Conservation (phyloP, 1,284 basidiomycete species). For the Trichosporon inkin region DNA sequence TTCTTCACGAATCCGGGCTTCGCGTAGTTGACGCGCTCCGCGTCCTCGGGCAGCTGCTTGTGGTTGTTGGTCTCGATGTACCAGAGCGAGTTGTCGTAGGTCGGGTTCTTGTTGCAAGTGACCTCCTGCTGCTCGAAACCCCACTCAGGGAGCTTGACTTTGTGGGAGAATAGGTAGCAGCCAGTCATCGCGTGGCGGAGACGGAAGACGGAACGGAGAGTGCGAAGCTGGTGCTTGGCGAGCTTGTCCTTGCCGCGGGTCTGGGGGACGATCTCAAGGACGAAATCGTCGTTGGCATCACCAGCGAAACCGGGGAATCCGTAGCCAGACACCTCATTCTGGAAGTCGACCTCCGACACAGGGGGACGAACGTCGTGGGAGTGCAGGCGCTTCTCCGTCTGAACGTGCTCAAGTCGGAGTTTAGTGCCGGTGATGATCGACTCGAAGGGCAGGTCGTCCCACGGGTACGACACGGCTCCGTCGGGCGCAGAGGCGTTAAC, state of each 20-base stretch:
- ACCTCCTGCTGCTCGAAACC: constrained; percentile 96
- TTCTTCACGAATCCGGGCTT: constrained; percentile 81
- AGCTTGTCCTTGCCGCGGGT: constrained; percentile 58
- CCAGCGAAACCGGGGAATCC: constrained; percentile 62
- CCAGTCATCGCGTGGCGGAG: constrained; percentile 80
- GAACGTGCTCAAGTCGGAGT: constrained; percentile 76
- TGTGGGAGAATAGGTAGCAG: constrained; percentile 97
- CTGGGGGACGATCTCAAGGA: constrained; percentile 72
- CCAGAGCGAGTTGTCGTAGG: constrained; percentile 86
- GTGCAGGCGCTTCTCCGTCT: constrained; percentile 83
- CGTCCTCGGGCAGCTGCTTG: constrained; percentile 60
- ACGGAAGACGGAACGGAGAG: constrained; percentile 78
- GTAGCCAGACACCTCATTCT: constrained; percentile 96
- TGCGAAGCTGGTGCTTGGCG: constrained; percentile 67
- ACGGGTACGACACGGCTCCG: constrained; percentile 58
- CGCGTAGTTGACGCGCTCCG: constrained; percentile 81
- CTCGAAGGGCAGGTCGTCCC: constrained; percentile 58
- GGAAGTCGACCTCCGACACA: constrained; percentile 97
- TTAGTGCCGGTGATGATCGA: constrained; percentile 66
- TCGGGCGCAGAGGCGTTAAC: constrained; percentile 60
- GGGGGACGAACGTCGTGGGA: constrained; percentile 92
- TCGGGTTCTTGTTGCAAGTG: constrained; percentile 96
- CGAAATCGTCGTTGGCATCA: constrained; percentile 93
- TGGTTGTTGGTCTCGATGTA: constrained; percentile 85
- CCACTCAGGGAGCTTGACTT: constrained; percentile 96